Evolutionary conservation across 1,284 basidiomycete species (phyloP).

Genomic region (Golubevia sp.): DNA sequence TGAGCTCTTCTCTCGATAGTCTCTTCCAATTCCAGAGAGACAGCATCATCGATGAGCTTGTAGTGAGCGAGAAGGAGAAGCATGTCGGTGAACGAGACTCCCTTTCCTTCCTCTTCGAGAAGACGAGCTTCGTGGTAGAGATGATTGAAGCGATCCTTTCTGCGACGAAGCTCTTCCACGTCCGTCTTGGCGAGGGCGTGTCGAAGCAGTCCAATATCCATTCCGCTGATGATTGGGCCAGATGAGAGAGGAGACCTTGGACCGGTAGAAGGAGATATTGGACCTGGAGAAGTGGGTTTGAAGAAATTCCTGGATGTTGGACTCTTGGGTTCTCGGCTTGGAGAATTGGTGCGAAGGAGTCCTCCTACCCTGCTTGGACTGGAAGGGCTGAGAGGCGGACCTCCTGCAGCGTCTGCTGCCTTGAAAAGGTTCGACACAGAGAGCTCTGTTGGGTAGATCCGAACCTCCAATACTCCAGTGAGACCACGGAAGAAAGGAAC

Average conservation of each 20-base stretch:
- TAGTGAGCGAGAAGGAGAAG: constrained; percentile 85
- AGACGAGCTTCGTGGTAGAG: constrained; percentile 49
- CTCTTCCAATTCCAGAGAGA: constrained; percentile 49
- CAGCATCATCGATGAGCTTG: constrained; percentile 81
- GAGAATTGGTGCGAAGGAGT: not conserved
- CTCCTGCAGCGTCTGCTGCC: constrained; percentile 63
- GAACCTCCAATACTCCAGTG: constrained; percentile 44
- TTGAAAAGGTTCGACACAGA: constrained; percentile 70
- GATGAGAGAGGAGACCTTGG: not conserved
- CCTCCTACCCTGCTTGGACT: constrained; percentile 5
- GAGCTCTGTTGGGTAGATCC: constrained; percentile 73
- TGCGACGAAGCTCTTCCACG: constrained; percentile 30
- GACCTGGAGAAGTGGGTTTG: too few relatives aligned
- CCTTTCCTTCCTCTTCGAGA: constrained; percentile 70
- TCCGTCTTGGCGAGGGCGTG: constrained; percentile 21
- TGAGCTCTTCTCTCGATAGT: constrained; percentile 43
- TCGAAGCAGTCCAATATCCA: constrained; percentile 26
- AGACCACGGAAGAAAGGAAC: constrained; percentile 72
- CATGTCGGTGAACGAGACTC: constrained; percentile 92
- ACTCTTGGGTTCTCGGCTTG: too few relatives aligned
- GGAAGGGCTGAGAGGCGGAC: constrained; percentile 38
- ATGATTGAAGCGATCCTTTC: constrained; percentile 44
- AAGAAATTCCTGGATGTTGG: too few relatives aligned
- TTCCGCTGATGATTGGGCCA: constrained; percentile 11
- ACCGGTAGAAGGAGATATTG: not conserved